Conservation (phyloP, 345 rosid genomes). For the Hibiscus trionum region DNA sequence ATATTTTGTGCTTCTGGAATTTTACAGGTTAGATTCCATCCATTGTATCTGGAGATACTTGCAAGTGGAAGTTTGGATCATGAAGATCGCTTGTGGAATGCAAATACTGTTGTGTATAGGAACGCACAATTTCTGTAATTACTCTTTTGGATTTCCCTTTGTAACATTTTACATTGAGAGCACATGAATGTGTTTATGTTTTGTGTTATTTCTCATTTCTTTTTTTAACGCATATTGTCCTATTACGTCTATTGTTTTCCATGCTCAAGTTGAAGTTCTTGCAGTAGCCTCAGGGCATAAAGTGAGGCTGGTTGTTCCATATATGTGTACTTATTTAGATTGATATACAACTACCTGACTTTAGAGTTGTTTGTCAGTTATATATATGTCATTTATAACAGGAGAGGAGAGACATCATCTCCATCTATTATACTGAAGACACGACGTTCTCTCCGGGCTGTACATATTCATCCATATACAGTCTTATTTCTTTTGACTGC, state of each 20-base stretch:
- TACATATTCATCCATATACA: constrained; percentile 75
- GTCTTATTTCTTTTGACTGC: constrained; percentile 80
- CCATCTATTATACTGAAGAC: constrained; percentile 27
- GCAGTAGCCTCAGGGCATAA: constrained; percentile 79
- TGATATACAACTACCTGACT: constrained; percentile 13
- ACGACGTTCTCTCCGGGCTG: constrained; percentile 75
- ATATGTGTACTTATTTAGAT: background rate
- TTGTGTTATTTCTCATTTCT: constrained; percentile 6
- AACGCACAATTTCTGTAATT: constrained; percentile 59
- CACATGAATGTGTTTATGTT: background rate
- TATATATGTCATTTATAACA: constrained; percentile 59
- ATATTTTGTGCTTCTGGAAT: background rate
- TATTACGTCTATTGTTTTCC: constrained; percentile 75
- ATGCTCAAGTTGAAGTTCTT: constrained; percentile 64
- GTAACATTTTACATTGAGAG: constrained; percentile 5
- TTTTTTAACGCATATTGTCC: constrained; percentile 43
- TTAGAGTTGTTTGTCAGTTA: constrained; percentile 34
- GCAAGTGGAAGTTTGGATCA: constrained; percentile 80
- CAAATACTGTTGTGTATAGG: constrained; percentile 60
- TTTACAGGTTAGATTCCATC: constrained; percentile 69
- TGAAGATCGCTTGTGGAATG: constrained; percentile 72
- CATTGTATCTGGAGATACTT: constrained; percentile 46
- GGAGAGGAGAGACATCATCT: constrained; percentile 45
- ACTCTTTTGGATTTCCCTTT: background rate
- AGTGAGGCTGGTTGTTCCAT: constrained; percentile 25